Conservation (phyloP, 208 protist genomes). For the Leishmania turanica region DNA sequence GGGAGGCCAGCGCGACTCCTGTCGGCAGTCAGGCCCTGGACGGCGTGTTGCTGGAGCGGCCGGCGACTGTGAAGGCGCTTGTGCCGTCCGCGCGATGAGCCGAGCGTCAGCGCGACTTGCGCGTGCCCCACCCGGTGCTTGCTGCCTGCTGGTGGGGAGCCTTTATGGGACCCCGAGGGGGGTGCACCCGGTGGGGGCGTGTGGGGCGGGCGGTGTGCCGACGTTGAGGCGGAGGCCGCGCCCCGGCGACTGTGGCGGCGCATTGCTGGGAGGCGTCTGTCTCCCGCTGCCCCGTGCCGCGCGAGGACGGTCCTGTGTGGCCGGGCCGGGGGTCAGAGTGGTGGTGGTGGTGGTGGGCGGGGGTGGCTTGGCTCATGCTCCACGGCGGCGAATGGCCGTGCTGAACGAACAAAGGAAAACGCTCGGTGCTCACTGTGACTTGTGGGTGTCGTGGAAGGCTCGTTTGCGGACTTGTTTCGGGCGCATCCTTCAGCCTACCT, state of each 20-base stretch:
- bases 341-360: not conserved
- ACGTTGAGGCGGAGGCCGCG: not conserved
- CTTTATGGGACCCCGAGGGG: not conserved
- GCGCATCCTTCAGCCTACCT: not conserved
- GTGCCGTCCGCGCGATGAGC: not conserved
- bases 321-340: not conserved
- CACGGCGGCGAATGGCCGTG: not conserved
- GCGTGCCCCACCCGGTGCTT: not conserved
- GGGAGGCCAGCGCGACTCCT: not conserved
- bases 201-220: too few relatives aligned
- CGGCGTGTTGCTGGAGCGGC: not conserved
- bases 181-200: not conserved
- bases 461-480: not conserved
- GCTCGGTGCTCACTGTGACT: not conserved
- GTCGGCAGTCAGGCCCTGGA: not conserved
- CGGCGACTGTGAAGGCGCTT: not conserved
- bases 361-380: not conserved
- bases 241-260: not conserved
- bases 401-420: not conserved
- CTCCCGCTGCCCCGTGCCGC: not conserved
- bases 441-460: not conserved
- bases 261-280: not conserved
- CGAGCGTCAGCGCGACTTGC: not conserved
- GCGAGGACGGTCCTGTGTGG: not conserved
- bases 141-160: not conserved